Base-by-base conservation (phyloP, 2,329 filamentous ascomycete species). In the Epichloe baconii region DNA sequence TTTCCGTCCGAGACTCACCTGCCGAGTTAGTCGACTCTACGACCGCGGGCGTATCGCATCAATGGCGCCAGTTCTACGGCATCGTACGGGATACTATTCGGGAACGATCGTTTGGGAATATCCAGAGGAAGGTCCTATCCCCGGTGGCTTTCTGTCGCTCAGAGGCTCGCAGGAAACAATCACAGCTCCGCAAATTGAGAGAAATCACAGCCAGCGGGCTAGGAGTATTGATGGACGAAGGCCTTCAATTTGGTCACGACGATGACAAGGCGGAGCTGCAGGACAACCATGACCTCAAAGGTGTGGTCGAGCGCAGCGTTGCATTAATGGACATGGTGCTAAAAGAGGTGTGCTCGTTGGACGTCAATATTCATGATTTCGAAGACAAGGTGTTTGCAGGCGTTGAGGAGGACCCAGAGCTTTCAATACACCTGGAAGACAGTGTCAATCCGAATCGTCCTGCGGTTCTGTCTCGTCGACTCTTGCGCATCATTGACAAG, bases 221-320 rank as follows among this genome's bases (percentile, higher is more conserved):
- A 4, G 93, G 93, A 15, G 80, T 96, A 4, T 71, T 98, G 26
- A 83, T 96, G 58, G 88, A 91, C 51, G 88, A 95, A 63, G 89
- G 87, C 3, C 71, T 96, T 46, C 82, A 80, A 47, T 82, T 87
- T 58, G 77, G 77, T 43, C 71, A 77, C 19, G 75, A 75, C 31
- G 79, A 83, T 15, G 78, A 83, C 41, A 76, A 79, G 48, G 72
- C 73, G 41, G 72, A 74, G 49, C 70, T 70, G 65, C 69, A 73
- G 50, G 72, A 73, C 31, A 71, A 72, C 38, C 61, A 65, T 44
- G 75, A 79, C 55, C 76, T 78, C 65, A 93, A 89, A 65, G 80
- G 79, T 37, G 80, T 86, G 11, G 80, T 96, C 19, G 83, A 87
- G 57, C 80, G 84, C 52, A 94, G 86, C 58, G 84, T 96, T 44